Evolutionary conservation across 352 stramenopile species (phyloP), one percentile per base, ranked within the genome.

Genomic region (Aphanomyces invadans): DNA sequence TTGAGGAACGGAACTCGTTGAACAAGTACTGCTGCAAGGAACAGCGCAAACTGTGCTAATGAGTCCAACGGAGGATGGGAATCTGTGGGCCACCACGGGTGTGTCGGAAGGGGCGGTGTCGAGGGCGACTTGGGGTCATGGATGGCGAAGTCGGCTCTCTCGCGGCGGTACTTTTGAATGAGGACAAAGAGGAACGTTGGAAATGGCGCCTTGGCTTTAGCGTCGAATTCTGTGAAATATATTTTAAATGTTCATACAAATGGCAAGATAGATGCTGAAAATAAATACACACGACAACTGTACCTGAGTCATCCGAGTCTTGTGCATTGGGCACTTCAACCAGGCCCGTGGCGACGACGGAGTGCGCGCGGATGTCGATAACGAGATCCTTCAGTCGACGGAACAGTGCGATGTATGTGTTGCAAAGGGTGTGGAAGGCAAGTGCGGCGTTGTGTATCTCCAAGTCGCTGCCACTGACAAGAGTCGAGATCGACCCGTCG

Each of bases 91-190:
- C 70, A 79, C 86, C 86, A 94, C 25, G 54, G 45, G 7, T 64
- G 55, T 11, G 55, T 39, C 38, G 55, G 55, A 10, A 64, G 39
- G 31, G 55, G 11, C 25, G 55, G 19, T 38, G 36, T 4, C 52
- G 52, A n/a, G 23, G 28, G 10, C 23, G 28, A 17, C 25, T 21
- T 57, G 19, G 1, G 15, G 32, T 21, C 33, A 36, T 9, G 29
- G 9, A 51, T 5, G 33, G 32, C 7, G 17, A 23, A 19, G 36
- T 81, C 75, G 36, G 76, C 77, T 36, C 76, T 75, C 67, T 94
- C 86, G 46, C 76, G 80, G 64, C 90, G 83, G 70, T 90, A 94
- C 74, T 90, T 94, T 55, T 94, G 81, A 54, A 94, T 91, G 44
- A 94, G 72, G 15, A 87, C 70, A 59, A 81, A 76, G 39, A 94